These are phyloP conservation scores for Symbiodinium natans DNA, from an alignment of 73 alveolate species.

Conservation along the genomic window DNA sequence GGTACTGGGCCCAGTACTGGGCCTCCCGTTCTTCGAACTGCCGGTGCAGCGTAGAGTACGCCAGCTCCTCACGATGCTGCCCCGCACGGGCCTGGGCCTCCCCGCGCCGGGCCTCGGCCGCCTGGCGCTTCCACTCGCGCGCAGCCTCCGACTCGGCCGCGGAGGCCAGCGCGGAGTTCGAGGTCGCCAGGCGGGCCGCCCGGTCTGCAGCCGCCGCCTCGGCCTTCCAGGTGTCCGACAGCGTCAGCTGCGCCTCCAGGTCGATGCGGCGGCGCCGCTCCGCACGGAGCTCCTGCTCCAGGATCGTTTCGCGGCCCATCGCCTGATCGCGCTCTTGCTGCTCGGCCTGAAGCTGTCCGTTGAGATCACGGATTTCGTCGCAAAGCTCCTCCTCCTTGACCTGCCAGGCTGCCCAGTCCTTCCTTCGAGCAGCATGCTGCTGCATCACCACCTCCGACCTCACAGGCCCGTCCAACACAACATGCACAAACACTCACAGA, in stretches of 20 bases:
- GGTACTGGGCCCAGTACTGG: background rate
- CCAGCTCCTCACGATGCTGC: constrained; percentile 78
- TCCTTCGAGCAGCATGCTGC: constrained; percentile 82
- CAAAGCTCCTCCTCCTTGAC: constrained; percentile 66
- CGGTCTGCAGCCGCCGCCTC: constrained; percentile 88
- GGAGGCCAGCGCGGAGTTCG: constrained; percentile 87
- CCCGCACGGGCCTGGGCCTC: constrained; percentile 82
- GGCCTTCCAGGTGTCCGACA: constrained; percentile 92
- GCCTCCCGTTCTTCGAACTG: constrained; percentile 78
- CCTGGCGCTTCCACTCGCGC: constrained; percentile 91
- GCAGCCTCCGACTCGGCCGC: constrained; percentile 73
- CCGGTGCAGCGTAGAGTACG: constrained; percentile 27
- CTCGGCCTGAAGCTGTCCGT: constrained; percentile 22
- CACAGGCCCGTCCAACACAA: background rate
- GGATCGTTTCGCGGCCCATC: constrained; percentile 61
- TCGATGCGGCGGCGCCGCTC: constrained; percentile 92
- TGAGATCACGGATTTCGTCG: constrained; percentile 63
- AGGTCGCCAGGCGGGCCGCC: constrained; percentile 82
- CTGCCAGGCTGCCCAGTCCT: constrained; percentile 60
- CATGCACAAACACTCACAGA: no score
- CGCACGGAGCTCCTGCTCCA: constrained; percentile 92
- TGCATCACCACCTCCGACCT: constrained; percentile 88
- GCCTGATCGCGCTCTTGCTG: constrained; percentile 82
- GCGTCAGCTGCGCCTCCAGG: constrained; percentile 81
- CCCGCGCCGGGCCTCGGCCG: constrained; percentile 84